Evolutionary conservation across 768 basidiomycete species (phyloP).

Genomic region (Coprinopsis sp.): DNA sequence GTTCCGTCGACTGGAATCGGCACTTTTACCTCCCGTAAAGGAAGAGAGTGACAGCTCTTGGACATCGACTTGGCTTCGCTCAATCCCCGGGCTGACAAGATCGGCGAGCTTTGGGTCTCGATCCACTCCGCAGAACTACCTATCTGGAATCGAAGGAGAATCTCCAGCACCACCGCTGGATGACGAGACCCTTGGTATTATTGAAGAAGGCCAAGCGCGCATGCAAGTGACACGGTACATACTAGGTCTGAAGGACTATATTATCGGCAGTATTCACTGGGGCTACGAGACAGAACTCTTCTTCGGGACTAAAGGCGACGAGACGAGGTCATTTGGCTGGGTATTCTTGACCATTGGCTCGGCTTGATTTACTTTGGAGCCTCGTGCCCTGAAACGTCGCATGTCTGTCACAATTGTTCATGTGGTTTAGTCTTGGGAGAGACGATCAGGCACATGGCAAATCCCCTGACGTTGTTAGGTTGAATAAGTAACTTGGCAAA

Average conservation of each 20-base stretch:
- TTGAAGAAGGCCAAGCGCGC: background rate
- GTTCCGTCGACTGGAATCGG: constrained; percentile 2
- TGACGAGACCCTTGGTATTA: background rate
- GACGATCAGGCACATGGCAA: no score
- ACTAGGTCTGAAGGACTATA: constrained; percentile 7
- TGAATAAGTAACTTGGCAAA: no score
- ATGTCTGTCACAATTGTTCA: no score
- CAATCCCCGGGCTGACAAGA: background rate
- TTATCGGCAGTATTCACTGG: constrained; percentile 10
- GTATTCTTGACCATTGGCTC: constrained; percentile 46
- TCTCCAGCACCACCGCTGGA: background rate
- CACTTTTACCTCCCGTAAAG: background rate
- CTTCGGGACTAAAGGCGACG: constrained; percentile 52
- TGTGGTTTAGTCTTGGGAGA: no score
- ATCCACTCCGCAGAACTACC: background rate
- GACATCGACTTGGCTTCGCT: background rate
- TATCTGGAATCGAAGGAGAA: background rate
- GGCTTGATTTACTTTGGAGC: no score
- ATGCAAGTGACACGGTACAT: constrained; percentile 2
- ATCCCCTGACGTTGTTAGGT: no score
- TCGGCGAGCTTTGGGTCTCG: background rate
- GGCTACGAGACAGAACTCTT: constrained; percentile 57
- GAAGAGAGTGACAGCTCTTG: background rate
- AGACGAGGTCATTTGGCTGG: constrained; percentile 60
- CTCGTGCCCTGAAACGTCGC: no score